Evolutionary conservation across 352 stramenopile genomes (phyloP), one percentile per base, ranked within the genome.

Genomic region (Pythium plurisporium): DNA sequence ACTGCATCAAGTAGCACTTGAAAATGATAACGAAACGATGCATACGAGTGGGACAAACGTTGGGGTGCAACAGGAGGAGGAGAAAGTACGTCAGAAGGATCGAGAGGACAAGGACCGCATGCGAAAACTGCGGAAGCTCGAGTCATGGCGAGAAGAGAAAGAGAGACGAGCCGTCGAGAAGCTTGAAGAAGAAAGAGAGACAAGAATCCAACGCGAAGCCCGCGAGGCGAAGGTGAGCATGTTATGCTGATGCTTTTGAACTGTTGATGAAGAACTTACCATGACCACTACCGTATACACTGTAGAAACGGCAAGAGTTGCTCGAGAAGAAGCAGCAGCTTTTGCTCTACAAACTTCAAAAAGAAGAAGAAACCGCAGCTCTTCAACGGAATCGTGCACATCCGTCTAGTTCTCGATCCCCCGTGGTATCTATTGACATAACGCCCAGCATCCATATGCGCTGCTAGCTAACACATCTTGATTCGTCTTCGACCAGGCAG

Each of bases 291-390:
- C n/a, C n/a, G n/a, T n/a, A n/a, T n/a, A n/a, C n/a, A n/a, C n/a
- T n/a, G n/a, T n/a, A 68, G 61, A 54, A 56, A 56, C 53, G 36
- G 14, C 78, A 93, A 69, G 70, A 78, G 14, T 67, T 76, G 22
- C 46, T 91, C 5, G 75, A 87, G 36, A 76, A 74, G n/a, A 93
- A 93, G 36, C 80, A 93, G 55, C 82, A 91, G 44, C 38, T 93
- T 17, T 31, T 84, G 29, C 27, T 91, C 20, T 90, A 91, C 58
- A 89, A 86, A 37, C 57, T 90, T 12, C 67, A 81, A n/a, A 89
- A 89, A 55, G 79, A 93, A 25, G 68, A 93, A 70, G 79, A 89
- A 36, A 56, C 65, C 7, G 55, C 53, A n/a, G 37, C 67, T 20
- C 43, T 73, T 7, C 25, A 70, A 4, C 26, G 30, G 20, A 42